phyloP scores from a whole-genome alignment of 169 alveolate species.

The Eimeria maxima region DNA sequence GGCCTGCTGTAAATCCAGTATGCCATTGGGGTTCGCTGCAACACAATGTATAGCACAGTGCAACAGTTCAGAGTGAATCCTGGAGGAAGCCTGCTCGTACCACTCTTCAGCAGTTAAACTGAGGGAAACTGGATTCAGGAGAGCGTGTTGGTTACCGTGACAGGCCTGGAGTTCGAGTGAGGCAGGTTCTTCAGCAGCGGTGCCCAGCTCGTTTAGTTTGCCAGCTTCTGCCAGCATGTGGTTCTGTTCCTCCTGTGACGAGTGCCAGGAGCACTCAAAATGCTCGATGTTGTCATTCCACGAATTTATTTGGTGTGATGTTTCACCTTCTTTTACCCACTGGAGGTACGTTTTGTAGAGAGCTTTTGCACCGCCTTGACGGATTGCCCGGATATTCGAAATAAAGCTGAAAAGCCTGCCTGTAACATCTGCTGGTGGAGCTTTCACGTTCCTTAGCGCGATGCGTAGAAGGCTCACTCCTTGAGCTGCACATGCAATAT shows the following conservation, averaged over 20 bases:
- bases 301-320: not conserved
- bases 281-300: slow-evolving; percentile 33
- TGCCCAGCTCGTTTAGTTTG: not conserved
- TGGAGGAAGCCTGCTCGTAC: not conserved
- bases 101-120: not conserved
- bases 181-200: not conserved
- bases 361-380: not conserved
- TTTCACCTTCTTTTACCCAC: slow-evolving; percentile 46
- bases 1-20: slow-evolving; percentile 15
- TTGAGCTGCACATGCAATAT: not conserved
- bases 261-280: slow-evolving; percentile 63
- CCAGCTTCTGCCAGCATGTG: slow-evolving; percentile 49
- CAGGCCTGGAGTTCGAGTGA: not conserved
- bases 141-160: not conserved
- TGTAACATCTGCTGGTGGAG: slow-evolving; percentile 35
- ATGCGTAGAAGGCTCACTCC: slow-evolving; percentile 11
- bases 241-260: slow-evolving; percentile 55
- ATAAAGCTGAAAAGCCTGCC: not conserved
- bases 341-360: slow-evolving; percentile 14
- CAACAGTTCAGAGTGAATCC: not conserved
- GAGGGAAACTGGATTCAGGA: not conserved
- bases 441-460: slow-evolving; percentile 17
- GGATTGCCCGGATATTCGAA: slow-evolving; percentile 15
- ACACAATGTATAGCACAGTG: not conserved
- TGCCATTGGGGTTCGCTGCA: slow-evolving; percentile 5